Evolutionary conservation across 1,139 yeast genomes (phyloP).

Genomic region (Blastobotrys illinoisensis): DNA sequence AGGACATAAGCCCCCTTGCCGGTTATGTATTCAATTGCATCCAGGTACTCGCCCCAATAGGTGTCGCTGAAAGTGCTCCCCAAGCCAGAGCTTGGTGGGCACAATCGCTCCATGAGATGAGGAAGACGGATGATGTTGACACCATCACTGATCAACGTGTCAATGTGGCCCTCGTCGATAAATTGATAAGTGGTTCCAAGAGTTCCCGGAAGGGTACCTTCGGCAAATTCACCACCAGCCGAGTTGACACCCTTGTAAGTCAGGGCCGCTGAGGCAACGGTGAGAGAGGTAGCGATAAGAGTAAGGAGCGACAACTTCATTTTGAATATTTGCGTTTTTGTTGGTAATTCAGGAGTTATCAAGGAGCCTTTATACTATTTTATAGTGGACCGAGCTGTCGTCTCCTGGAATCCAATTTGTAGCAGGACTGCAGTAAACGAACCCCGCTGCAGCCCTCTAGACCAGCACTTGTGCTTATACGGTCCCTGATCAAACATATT

Average conservation of each 20-base stretch:
- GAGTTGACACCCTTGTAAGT: background rate
- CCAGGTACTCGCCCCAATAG: conserved; percentile 1
- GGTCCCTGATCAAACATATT: background rate
- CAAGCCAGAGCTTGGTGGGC: background rate
- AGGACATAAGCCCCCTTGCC: background rate
- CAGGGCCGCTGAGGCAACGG: background rate
- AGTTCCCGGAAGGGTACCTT: background rate
- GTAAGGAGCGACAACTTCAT: background rate
- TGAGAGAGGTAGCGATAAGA: background rate
- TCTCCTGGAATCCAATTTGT: background rate
- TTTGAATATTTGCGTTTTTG: background rate
- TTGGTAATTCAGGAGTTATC: background rate
- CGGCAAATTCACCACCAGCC: background rate
- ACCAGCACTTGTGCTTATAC: background rate
- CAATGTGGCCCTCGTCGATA: background rate
- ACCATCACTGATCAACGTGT: background rate
- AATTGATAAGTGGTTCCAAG: background rate
- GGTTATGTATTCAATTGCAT: conserved; percentile 4
- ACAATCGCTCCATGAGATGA: background rate
- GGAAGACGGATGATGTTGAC: background rate
- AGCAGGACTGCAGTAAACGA: background rate
- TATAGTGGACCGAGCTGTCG: background rate
- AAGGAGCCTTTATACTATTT: background rate
- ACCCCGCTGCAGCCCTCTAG: background rate
- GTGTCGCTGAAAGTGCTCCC: conserved; percentile 2